phyloP scores from a whole-genome alignment of 257 asterid species.

The Coffea canephora region DNA sequence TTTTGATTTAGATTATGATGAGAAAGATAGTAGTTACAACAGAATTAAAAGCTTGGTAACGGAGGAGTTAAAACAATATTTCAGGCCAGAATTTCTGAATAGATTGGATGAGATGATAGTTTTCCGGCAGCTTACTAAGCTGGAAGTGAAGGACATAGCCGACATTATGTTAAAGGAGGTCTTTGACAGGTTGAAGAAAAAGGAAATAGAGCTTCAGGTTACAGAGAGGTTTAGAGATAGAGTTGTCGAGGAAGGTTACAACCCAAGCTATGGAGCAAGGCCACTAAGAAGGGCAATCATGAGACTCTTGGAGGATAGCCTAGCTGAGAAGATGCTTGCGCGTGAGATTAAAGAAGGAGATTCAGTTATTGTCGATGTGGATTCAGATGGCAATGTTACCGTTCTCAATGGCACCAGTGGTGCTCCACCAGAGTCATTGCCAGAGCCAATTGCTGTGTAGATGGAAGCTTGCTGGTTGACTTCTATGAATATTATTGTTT shows the following conservation, averaged over 20 bases:
- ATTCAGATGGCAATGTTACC: slow-evolving; percentile 46
- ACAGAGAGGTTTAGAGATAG: slow-evolving; percentile 43
- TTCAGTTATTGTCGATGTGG: slow-evolving; percentile 46
- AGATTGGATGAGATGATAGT: slow-evolving; percentile 60
- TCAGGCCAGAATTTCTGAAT: slow-evolving; percentile 63
- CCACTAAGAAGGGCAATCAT: slow-evolving; percentile 57
- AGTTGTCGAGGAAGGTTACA: slow-evolving; percentile 50
- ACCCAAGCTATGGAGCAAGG: slow-evolving; percentile 59
- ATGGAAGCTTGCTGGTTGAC: neutral
- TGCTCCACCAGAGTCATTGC: slow-evolving; percentile 30
- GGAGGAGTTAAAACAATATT: slow-evolving; percentile 37
- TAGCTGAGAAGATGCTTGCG: slow-evolving; percentile 53
- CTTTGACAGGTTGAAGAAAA: slow-evolving; percentile 33
- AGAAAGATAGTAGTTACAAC: slow-evolving; percentile 44
- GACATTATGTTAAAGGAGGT: slow-evolving; percentile 55
- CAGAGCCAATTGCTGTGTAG: slow-evolving; percentile 39
- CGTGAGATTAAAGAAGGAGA: slow-evolving; percentile 44
- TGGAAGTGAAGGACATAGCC: slow-evolving; percentile 47
- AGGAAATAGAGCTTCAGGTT: slow-evolving; percentile 41
- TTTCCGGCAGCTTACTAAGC: slow-evolving; percentile 45
- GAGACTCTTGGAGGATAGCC: slow-evolving; percentile 56
- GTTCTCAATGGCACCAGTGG: slow-evolving; percentile 42
- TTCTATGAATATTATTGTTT: neutral
- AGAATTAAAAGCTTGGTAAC: slow-evolving; percentile 43
- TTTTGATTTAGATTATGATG: slow-evolving; percentile 44